Base-by-base conservation (phyloP, 169 alveolate species). In the Plasmodium inui region DNA sequence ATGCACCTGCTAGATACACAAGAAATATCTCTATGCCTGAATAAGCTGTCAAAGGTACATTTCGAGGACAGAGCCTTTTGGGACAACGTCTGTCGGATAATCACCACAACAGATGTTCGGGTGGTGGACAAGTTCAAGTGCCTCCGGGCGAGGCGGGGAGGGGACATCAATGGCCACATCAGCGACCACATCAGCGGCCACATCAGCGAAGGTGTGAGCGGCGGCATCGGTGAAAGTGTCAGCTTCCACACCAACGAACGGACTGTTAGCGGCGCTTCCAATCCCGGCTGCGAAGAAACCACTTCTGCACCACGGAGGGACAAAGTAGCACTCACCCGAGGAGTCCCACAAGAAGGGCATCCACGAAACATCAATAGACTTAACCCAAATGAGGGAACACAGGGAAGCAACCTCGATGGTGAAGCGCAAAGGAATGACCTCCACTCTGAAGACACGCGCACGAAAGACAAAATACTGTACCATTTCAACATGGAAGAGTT, bases 21-120 rank as follows among this genome's bases (percentile, higher is more conserved):
- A 17, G 95, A 90, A 90, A 81, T 90, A 81, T 39, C 95, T 1
- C 61, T 90, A 19, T 81, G 95, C 53, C 14, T 90, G 53, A 90
- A 90, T 34, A 90, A 90, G 22, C 73, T 90, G 30, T 79, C 95
- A 0, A 90, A 90, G 74, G 32, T 55, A n/a, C 7, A 41, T 3
- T 81, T 67, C 81, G 50, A 81, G 17, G 95, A 90, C 73, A 44
- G 70, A 3, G 19, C n/a, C 19, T 90, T 90, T 71, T 90, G 95
- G 95, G 57, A 70, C 0, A 22, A 46, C 4, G 76, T 90, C 1
- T 81, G 95, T 81, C 30, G 37, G n/a, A 14, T 55, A 50, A 81
- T 90, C n/a, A 90, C 95, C 9, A 81, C 90, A n/a, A 90, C 50
- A 0, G 61, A 81, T 71, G 61, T n/a, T 1, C 6, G 71, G 26